phyloP scores from a whole-genome alignment of 129 eudicot species.

The Gnaphalium uliginosum region DNA sequence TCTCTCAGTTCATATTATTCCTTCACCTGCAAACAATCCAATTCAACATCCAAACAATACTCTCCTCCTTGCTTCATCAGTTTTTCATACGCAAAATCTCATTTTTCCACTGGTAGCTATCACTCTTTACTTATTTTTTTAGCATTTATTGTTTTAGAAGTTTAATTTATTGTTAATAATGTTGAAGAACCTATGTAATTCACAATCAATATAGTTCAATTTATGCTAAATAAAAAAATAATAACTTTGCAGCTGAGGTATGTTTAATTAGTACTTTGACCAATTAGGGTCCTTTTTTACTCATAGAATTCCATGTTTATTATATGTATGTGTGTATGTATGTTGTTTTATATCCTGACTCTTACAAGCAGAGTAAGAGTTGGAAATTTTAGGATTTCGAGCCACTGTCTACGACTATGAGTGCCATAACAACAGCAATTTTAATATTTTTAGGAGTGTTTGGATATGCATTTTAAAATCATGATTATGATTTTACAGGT shows the following conservation, averaged over 20 bases:
- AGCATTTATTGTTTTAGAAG: neutral
- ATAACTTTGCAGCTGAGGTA: neutral
- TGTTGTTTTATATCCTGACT: neutral
- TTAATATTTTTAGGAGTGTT: neutral
- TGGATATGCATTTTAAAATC: too few species aligned
- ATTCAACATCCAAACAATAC: neutral
- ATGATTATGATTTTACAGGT: conserved; percentile 36
- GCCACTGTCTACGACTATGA: neutral
- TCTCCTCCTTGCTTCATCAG: neutral
- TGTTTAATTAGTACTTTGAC: neutral
- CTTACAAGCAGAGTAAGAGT: neutral
- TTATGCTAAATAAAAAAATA: neutral
- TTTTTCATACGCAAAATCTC: neutral
- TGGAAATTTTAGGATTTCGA: neutral
- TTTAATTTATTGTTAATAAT: too few species aligned
- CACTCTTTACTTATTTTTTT: neutral
- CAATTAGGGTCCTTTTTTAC: neutral
- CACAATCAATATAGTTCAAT: neutral
- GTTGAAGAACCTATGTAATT: neutral
- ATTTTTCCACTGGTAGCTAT: neutral
- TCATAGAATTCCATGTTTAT: neutral
- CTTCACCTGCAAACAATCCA: neutral
- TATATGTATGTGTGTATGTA: neutral
- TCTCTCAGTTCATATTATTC: neutral
- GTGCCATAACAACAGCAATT: neutral